Base-by-base conservation (phyloP, 192 early-diverging fungal species). In the Podochytrium sp. region DNA sequence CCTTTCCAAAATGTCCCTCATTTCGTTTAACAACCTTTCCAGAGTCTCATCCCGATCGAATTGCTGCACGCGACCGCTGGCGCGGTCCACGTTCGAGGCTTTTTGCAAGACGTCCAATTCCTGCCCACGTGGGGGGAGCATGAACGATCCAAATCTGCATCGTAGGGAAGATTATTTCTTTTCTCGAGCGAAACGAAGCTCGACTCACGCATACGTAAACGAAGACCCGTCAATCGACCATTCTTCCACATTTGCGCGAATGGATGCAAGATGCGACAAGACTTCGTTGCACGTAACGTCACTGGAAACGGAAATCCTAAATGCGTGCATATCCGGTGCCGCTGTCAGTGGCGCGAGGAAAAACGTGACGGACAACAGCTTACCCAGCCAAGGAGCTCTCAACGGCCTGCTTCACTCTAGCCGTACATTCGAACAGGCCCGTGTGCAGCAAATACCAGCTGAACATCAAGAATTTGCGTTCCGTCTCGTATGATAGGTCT, bases 401-500 rank as follows among this genome's bases (percentile, higher is more conserved):
- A 18, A 94, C 90, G 10, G 91, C 92, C 14, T 76, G 67, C 25
- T 83, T 75, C 40, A 98, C 89, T 52, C 83, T 78, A n/a, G 81
- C 84, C 67, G 91, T 88, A 66, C 88, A 85, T 57, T 80, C 74
- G 65, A 86, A 90, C 92, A 94, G 96, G 0, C 96, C 96, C 60
- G 87, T 85, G 72, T 98, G 91, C 62, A 99, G 73, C 32, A 99
- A 80, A 89, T 92, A 97, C 94, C 94, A 97, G 72, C 85, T 92
- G 73, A 93, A 90, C 59, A 91, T 93, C 77, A 99, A 72, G 77
- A 92, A 99, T 80, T 91, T 87, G 70, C 92, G 86, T 78, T 98
- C 95, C 7, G 87, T 81, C 34, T 81, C 78, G 42, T 69, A 60
- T 33, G 81, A 81, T n/a, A 86, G 64, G 10, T 71, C 70, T 40